These are phyloP conservation scores for Streptanthus diversifolius DNA, from an alignment of 345 rosid genomes.

Conservation along the genomic window DNA sequence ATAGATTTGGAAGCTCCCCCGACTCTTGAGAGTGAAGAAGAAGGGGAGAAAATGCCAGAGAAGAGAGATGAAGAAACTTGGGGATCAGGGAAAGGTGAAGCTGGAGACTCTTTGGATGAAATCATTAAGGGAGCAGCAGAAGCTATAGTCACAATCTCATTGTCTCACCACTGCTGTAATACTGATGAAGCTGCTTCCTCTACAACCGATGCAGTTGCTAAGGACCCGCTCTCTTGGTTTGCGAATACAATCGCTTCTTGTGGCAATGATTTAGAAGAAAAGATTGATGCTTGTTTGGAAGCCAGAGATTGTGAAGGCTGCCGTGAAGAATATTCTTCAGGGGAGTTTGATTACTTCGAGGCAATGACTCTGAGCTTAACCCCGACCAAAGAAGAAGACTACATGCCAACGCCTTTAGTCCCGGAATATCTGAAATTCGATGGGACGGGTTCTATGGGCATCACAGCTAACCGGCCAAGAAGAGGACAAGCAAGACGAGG, in stretches of 20 bases:
- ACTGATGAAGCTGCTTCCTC: constrained; percentile 44
- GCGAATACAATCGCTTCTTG: constrained; percentile 55
- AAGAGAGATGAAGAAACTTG: constrained; percentile 36
- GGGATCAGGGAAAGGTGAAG: too few species aligned
- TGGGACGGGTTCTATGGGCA: constrained; percentile 35
- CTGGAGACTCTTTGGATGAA: constrained; percentile 42
- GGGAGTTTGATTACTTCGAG: constrained; percentile 75
- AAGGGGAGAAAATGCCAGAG: constrained; percentile 36
- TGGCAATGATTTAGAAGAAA: constrained; percentile 49
- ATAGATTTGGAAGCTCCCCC: constrained; percentile 83
- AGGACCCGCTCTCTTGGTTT: constrained; percentile 64
- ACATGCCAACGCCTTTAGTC: constrained; percentile 76
- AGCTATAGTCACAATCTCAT: constrained; percentile 74
- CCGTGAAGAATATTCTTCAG: constrained; percentile 41
- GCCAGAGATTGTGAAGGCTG: constrained; percentile 32
- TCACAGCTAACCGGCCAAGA: constrained; percentile 47
- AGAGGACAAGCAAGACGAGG: constrained; percentile 88
- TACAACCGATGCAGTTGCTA: constrained; percentile 8
- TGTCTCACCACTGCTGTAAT: constrained; percentile 21
- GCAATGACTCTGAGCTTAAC: constrained; percentile 62
- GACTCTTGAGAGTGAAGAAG: constrained; percentile 54
- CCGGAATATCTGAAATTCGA: constrained; percentile 54
- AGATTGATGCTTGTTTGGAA: constrained; percentile 37
- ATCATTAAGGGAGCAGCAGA: constrained; percentile 57
- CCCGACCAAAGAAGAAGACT: constrained; percentile 71